A percentile compares a stretch with the other conserved stretches of the same genome.
Evolutionary conservation across 768 basidiomycete genomes (phyloP).

Genomic region (Podaxis sp.): DNA sequence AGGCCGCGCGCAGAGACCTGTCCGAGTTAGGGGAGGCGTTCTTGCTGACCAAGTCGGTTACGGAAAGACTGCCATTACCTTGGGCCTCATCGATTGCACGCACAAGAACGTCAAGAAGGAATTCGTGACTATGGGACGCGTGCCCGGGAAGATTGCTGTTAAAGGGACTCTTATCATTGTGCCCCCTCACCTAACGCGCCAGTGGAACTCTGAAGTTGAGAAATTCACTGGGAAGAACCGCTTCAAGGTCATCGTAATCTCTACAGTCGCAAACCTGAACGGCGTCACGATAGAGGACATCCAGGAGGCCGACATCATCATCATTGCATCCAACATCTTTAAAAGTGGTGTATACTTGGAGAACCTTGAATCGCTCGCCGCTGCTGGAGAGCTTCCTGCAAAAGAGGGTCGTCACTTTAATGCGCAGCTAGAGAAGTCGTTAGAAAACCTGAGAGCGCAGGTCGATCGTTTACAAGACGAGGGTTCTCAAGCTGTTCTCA

Average conservation of each 20-base stretch:
- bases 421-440: slow-evolving; percentile 66
- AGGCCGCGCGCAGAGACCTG: slow-evolving; percentile 77
- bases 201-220: slow-evolving; percentile 84
- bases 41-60: slow-evolving; percentile 97
- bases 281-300: slow-evolving; percentile 68
- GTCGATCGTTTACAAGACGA: slow-evolving; percentile 65
- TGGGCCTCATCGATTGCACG: slow-evolving; percentile 82
- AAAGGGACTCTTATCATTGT: slow-evolving; percentile 84
- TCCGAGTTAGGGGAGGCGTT: slow-evolving; percentile 82
- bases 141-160: slow-evolving; percentile 68
- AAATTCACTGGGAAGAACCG: slow-evolving; percentile 68
- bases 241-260: slow-evolving; percentile 65
- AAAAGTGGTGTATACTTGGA: slow-evolving; percentile 71
- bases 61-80: slow-evolving; percentile 93
- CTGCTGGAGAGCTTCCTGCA: slow-evolving; percentile 64
- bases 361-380: slow-evolving; percentile 73
- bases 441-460: slow-evolving; percentile 59
- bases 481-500: slow-evolving; percentile 59
- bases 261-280: slow-evolving; percentile 71
- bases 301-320: slow-evolving; percentile 79
- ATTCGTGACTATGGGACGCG: slow-evolving; percentile 45
- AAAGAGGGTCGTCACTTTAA: slow-evolving; percentile 89
- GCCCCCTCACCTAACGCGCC: slow-evolving; percentile 84
- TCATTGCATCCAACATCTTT: slow-evolving; percentile 87
- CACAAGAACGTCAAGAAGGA: slow-evolving; percentile 55